Evolutionary conservation across 306 rosid species (phyloP), one percentile per base, ranked within the genome.

Genomic region (Lablab purpureus): DNA sequence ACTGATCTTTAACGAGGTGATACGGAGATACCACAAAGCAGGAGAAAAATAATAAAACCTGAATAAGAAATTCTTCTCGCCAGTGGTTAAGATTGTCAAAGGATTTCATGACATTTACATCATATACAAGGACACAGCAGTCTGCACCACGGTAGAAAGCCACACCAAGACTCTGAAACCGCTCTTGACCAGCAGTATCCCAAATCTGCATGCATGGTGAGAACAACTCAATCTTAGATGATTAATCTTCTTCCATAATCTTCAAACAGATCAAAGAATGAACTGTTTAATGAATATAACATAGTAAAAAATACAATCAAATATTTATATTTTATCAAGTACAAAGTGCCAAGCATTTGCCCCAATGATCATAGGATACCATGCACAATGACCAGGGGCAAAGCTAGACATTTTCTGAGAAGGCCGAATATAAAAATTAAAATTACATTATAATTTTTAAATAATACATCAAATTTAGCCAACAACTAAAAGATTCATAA

Each of bases 131-230:
- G 84, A 95, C 99, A 71, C 99, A 95, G 78, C 99, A 95, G 75
- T 95, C 99, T 67, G 99, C 99, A 74, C 99, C 98, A 7, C 99
- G 99, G 82, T 95, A 95, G 90, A 95, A 95, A 60, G 99, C 99
- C 84, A 94, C 99, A 19, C 99, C 99, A 71, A 95, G 99, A 90
- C 97, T 92, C 72, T 95, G 99, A 90, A 95, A 95, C 77, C 99
- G 85, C 84, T 95, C 99, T 82, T 95, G 99, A 34, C 99, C 99
- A 78, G 98, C 99, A 28, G 99, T 93, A 85, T 96, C 98, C 98
- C 99, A 93, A 56, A 96, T 96, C 99, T 91, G 82, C 59, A 67
- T 17, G 67, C 40, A 56, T 15, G 19, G 50, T 50, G 7, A 34
- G 65, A 88, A 47, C 56, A 41, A 66, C 47, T 71, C 69, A 82